Evolutionary conservation across 2,329 filamentous ascomycete species (phyloP), one percentile per base, ranked within the genome.

Genomic region (Trichoderma afroharzianum): DNA sequence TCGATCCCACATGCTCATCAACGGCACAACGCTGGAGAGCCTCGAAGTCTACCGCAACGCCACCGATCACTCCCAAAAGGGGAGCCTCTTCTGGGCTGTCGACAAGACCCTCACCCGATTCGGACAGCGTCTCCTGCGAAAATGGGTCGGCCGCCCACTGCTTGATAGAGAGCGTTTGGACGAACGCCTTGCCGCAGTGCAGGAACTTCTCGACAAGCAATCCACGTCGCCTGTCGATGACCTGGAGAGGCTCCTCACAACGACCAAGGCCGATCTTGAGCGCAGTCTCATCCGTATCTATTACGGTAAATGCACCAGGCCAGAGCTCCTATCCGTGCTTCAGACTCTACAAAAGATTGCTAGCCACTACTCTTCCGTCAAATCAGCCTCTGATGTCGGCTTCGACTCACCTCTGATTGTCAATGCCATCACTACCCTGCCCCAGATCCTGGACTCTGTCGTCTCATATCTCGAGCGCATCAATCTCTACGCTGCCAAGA

Each of bases 21-120:
- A 97, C 78, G 96, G 95, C 58, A 99, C 97, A 69, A 98, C 95
- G 0, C 84, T 99, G 47, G 95, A 94, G 63, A 97, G 94, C 77
- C 87, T 99, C 14, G 96, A 99, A 79, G 94, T 99, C 2, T 99
- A 98, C 79, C 92, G 95, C 73, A 99, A 99, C 75, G 90, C 94
- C 76, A 98, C 95, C 0, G 95, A 98, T 78, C 89, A 95, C 76
- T 88, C 89, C 0, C 89, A 92, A 72, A 95, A 92, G 76, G 96
- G 96, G 3, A 98, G 95, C 79, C 85, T 99, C 5, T 95, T 98
- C 81, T 99, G 96, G 96, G 93, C 94, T 0, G 86, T 99, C 55
- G 93, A 99, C 82, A 94, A 96, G 76, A 98, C 96, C 0, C 88
- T 92, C 74, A 99, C 96, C 0, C 90, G 93, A 14, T 97, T 97